Evolutionary conservation across 768 basidiomycete genomes (phyloP).

Genomic region (Russula foetens): DNA sequence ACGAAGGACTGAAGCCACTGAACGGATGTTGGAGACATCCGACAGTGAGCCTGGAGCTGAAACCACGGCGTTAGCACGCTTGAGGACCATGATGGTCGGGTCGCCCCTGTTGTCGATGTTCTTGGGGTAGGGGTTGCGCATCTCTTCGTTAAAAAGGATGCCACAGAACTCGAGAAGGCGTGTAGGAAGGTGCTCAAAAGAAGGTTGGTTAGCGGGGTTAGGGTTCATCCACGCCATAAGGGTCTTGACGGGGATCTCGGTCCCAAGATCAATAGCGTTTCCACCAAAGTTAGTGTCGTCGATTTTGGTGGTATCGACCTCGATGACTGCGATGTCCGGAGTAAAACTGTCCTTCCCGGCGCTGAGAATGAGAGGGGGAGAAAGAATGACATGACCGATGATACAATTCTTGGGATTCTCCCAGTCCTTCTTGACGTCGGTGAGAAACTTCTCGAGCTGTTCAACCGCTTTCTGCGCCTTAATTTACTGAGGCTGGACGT

Average conservation of each 20-base stretch:
- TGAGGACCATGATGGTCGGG: conserved; percentile 5
- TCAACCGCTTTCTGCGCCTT: not conserved
- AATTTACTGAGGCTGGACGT: no score
- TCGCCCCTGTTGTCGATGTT: not conserved
- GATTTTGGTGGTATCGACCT: not conserved
- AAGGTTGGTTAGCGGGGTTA: not conserved
- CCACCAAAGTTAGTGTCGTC: not conserved
- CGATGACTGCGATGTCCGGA: not conserved
- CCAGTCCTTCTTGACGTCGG: not conserved
- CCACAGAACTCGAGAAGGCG: not conserved
- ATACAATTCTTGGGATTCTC: not conserved
- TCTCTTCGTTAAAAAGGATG: not conserved
- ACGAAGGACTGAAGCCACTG: conserved; percentile 17
- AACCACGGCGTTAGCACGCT: conserved; percentile 11
- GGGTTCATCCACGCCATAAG: not conserved
- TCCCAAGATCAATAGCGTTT: not conserved
- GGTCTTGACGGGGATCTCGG: not conserved
- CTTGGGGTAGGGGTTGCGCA: not conserved
- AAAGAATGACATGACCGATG: not conserved
- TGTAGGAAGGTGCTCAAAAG: not conserved
- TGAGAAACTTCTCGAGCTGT: not conserved
- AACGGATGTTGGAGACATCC: no score
- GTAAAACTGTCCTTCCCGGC: not conserved
- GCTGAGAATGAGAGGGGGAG: not conserved
- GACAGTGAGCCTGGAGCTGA: no score